Conservation (phyloP, 257 asterid species). For the Nemophila menziesii region DNA sequence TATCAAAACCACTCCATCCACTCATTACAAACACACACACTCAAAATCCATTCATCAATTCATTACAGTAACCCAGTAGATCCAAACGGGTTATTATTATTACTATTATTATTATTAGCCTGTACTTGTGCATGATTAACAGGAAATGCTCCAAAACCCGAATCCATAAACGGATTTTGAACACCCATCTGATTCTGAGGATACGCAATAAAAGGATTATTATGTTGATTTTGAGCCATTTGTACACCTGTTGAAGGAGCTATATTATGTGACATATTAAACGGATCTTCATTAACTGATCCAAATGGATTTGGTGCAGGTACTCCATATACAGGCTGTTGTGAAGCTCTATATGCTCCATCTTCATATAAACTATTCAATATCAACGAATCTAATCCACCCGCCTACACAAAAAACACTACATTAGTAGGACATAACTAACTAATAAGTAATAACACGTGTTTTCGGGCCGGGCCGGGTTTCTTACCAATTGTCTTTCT, state of each 20-base stretch:
- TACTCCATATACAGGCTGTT: conserved; percentile 73
- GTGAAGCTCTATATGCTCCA: conserved; percentile 83
- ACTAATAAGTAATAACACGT: background rate
- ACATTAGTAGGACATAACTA: too few relatives aligned
- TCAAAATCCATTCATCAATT: conserved; percentile 17
- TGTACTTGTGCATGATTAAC: conserved; percentile 36
- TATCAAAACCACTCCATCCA: conserved; percentile 16
- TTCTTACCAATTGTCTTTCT: conserved; percentile 80
- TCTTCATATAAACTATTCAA: conserved; percentile 79
- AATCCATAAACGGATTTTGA: conserved; percentile 74
- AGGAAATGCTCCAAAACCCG: conserved; percentile 57
- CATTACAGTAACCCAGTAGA: conserved; percentile 44
- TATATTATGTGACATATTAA: conserved; percentile 35
- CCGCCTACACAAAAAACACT: too few relatives aligned
- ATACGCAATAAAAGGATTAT: conserved; percentile 69
- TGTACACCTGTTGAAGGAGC: conserved; percentile 48
- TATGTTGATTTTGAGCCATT: conserved; percentile 37
- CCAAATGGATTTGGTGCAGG: conserved; percentile 94
- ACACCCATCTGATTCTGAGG: conserved; percentile 38
- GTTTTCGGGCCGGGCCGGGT: background rate
- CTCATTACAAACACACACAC: conserved; percentile 22
- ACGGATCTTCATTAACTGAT: conserved; percentile 63
- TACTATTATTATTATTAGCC: conserved; percentile 36
- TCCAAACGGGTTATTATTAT: conserved; percentile 89
- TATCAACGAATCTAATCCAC: conserved; percentile 86